These are phyloP conservation scores for Pisolithus microcarpus DNA, from an alignment of 768 basidiomycete species.

Conservation along the genomic window DNA sequence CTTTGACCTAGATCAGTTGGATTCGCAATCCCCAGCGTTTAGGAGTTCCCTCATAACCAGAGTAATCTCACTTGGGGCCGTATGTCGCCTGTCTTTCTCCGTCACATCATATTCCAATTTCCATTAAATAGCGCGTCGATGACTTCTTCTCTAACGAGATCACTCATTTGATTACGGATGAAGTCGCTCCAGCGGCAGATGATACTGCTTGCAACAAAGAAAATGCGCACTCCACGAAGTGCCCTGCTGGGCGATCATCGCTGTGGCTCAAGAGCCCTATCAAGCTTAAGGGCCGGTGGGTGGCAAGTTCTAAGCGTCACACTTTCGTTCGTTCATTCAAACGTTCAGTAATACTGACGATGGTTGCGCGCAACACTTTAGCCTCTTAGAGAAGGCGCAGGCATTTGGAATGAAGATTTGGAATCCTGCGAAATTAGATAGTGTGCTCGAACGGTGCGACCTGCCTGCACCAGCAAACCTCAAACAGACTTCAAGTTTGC, in stretches of 20 bases:
- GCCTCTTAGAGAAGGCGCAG: constrained; percentile 59
- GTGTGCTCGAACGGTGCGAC: constrained; percentile 63
- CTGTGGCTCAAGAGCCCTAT: constrained; percentile 54
- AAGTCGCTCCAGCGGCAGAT: constrained; percentile 28
- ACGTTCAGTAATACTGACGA: constrained; percentile 26
- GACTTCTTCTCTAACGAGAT: constrained; percentile 83
- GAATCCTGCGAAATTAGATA: constrained; percentile 64
- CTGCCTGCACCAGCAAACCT: constrained; percentile 23
- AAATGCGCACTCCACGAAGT: constrained; percentile 40
- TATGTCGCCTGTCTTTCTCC: constrained; percentile 36
- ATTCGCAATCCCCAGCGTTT: constrained; percentile 29
- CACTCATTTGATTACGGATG: constrained; percentile 81
- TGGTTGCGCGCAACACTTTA: constrained; percentile 28
- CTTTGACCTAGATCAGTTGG: constrained; percentile 59
- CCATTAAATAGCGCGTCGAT: constrained; percentile 57
- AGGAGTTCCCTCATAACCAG: constrained; percentile 42
- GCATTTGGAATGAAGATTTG: constrained; percentile 82
- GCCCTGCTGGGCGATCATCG: constrained; percentile 17
- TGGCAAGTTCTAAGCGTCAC: constrained; percentile 7
- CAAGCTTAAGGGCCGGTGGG: constrained; percentile 52
- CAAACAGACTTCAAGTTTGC: constrained; percentile 22
- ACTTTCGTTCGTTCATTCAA: constrained; percentile 2
- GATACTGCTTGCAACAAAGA: constrained; percentile 52
- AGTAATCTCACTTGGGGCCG: constrained; percentile 67
- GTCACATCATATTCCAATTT: constrained; percentile 1